Conservation (phyloP, 345 rosid species). For the Ricinus communis region DNA sequence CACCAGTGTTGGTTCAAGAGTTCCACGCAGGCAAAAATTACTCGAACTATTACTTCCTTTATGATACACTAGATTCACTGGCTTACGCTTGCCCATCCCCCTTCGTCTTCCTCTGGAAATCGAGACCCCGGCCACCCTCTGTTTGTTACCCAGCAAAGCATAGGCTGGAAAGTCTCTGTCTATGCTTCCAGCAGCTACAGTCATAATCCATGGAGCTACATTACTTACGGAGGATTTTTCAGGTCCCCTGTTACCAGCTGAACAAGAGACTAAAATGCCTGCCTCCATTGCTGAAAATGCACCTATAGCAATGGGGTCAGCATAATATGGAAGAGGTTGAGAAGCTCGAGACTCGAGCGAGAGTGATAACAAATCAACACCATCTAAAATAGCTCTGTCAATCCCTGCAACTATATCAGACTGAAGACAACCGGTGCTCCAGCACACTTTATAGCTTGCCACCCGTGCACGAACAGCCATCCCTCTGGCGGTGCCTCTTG, state of each 20-base stretch:
- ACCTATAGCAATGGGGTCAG: slow-evolving; percentile 57
- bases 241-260: slow-evolving; percentile 88
- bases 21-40: slow-evolving; percentile 62
- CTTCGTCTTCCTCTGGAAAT: slow-evolving; percentile 61
- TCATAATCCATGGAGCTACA: slow-evolving; percentile 90
- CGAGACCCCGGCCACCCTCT: slow-evolving; percentile 46
- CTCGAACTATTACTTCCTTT: slow-evolving; percentile 39
- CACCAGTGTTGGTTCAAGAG: slow-evolving; percentile 56
- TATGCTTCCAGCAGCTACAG: slow-evolving; percentile 79
- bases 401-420: slow-evolving; percentile 76
- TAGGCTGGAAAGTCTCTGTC: slow-evolving; percentile 82
- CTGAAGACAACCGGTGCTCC: slow-evolving; percentile 61
- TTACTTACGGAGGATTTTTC: slow-evolving; percentile 48
- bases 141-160: slow-evolving; percentile 50
- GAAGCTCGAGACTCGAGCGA: too few relatives aligned
- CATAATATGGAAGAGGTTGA: slow-evolving; percentile 48
- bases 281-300: slow-evolving; percentile 60
- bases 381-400: slow-evolving; percentile 68
- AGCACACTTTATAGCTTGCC: slow-evolving; percentile 84
- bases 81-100: slow-evolving; percentile 55
- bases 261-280: slow-evolving; percentile 72
- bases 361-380: too few relatives aligned
- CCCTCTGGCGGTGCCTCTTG: slow-evolving; percentile 72
- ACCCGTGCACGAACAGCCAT: slow-evolving; percentile 71
- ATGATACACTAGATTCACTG: slow-evolving; percentile 50